phyloP scores from a whole-genome alignment of 805 yeast species.

The Isabelozyma gotoi region DNA sequence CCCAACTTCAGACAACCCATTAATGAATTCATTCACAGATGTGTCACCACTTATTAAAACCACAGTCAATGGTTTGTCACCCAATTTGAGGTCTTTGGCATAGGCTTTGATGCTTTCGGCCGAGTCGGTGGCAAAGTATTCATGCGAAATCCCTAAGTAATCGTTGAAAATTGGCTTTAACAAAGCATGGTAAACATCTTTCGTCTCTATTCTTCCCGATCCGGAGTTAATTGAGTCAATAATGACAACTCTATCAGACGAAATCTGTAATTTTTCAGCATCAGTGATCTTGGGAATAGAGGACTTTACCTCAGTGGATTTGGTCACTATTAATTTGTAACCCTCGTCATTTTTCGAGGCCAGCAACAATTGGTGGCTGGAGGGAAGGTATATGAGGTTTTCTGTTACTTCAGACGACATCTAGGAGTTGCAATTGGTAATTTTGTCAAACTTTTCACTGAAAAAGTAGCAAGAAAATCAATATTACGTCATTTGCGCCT shows the following conservation, averaged over 20 bases:
- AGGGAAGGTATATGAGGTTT: background rate
- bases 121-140: constrained; percentile 44
- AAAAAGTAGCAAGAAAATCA: too few relatives aligned
- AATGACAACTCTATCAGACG: constrained; percentile 20
- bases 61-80: constrained; percentile 35
- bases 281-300: background rate
- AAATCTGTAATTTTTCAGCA: background rate
- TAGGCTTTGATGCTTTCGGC: constrained; percentile 38
- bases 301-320: background rate
- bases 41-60: constrained; percentile 85
- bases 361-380: background rate
- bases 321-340: background rate
- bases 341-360: background rate
- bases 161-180: constrained; percentile 48
- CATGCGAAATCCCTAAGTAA: constrained; percentile 31
- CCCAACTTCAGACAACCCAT: constrained; percentile 30
- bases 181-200: constrained; percentile 40
- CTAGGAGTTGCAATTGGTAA: background rate
- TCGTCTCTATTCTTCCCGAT: constrained; percentile 29
- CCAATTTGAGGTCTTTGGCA: constrained; percentile 28
- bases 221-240: constrained; percentile 56
- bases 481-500: too few relatives aligned
- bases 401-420: background rate
- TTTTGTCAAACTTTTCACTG: too few relatives aligned
- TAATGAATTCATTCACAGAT: constrained; percentile 73